Base-by-base conservation (phyloP, 2,329 filamentous ascomycete species). In the Scedosporium apiospermum region DNA sequence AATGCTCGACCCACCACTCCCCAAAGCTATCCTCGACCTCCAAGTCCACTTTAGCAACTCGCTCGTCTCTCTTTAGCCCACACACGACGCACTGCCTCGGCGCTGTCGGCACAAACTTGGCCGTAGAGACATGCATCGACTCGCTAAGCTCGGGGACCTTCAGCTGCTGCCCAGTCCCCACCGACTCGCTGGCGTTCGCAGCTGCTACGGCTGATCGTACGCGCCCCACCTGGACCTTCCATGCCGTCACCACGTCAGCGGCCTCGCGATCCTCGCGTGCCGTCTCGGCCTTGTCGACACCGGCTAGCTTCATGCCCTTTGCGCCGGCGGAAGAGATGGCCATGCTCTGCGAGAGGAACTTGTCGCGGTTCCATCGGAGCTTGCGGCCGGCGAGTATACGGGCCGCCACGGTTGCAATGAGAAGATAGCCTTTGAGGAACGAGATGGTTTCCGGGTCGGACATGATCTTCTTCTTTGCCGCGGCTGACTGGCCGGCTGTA, bases 1-100 rank as follows among this genome's bases (percentile, higher is more conserved):
- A 93, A 72, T 93, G 88, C 57, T 97, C 92, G 51, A 89, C 80
- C 93, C 93, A 98, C 91, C 92, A 98, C 77, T 98, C 93, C 12
- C 91, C 92, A 78, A 97, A 97, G 72, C 89, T 92, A 73, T 98
- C 93, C 69, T 93, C 87, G 7, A 96, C 85, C 27, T 87, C 81
- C 61, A 87, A 78, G 69, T 96, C 92, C 41, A 95, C 83, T 70
- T 87, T 91, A 21, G 77, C 74, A 10, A 97, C 80, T 59, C 93
- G 82, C 76, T 98, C 93, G 49, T 96, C 91, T 66, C 93, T 81
- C 76, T 90, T 95, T 66, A 98, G 75, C 0, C 93, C 93, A 73
- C 93, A 98, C 38, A 98, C 78, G 60, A 93, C 83, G 75, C 93
- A 98, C 1, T 88, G 79, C 73, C 90, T 88, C 0, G 86, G 78